Percentiles rank a stretch among this genome's conserved stretches.
phyloP scores from a whole-genome alignment of 2,329 filamentous ascomycete genomes.

The Monosporascus cannonballus region DNA sequence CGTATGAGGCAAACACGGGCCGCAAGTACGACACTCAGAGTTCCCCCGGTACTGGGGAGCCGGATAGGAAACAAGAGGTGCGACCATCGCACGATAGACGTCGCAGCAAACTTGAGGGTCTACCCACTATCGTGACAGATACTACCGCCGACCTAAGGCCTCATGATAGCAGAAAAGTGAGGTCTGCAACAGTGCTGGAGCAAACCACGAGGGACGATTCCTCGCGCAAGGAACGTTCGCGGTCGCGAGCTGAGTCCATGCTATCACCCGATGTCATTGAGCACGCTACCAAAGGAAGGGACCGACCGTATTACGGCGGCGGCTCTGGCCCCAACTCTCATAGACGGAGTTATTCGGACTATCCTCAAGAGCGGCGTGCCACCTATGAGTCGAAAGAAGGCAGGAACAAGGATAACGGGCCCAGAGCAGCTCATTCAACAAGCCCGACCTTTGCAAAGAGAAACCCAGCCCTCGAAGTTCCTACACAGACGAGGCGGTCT shows the following conservation, averaged over 20 bases:
- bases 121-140: constrained; percentile 26
- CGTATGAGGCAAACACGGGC: constrained; percentile 37
- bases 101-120: constrained; percentile 19
- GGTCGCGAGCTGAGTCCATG: constrained; percentile 29
- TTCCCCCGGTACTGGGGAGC: constrained; percentile 20
- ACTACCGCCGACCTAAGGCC: constrained; percentile 6
- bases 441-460: constrained; percentile 20
- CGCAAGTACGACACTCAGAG: constrained; percentile 31
- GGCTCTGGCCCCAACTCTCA: constrained; percentile 13
- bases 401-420: constrained; percentile 14
- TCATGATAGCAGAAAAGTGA: constrained; percentile 16
- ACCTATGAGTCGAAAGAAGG: constrained; percentile 14
- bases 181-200: constrained; percentile 18
- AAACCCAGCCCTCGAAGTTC: constrained; percentile 17
- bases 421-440: constrained; percentile 11
- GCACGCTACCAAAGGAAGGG: constrained; percentile 23
- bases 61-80: constrained; percentile 13
- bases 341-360: constrained; percentile 15
- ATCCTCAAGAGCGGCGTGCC: constrained; percentile 14
- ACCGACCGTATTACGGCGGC: constrained; percentile 22
- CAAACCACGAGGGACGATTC: constrained; percentile 29
- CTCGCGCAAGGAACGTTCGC: constrained; percentile 20
- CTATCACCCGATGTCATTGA: constrained; percentile 41
- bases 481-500: constrained; percentile 13
- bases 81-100: constrained; percentile 16